Percentiles rank a stretch among this genome's conserved stretches.
Evolutionary conservation across 2,329 filamentous ascomycete species (phyloP).

Genomic region (Aspergillus versicolor): DNA sequence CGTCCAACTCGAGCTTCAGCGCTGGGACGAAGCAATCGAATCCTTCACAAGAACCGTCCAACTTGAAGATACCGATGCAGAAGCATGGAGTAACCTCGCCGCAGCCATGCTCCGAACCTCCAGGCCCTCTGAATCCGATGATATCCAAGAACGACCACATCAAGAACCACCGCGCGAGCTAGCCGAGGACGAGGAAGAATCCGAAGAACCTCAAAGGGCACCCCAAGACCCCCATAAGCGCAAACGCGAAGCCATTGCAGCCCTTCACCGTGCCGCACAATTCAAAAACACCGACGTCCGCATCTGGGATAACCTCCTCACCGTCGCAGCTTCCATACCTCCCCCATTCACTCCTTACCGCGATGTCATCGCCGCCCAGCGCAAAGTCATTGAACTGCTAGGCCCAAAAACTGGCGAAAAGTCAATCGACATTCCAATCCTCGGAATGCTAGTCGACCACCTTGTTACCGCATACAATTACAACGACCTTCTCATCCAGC

Average conservation of each 20-base stretch:
- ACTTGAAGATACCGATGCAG: slow-evolving; percentile 81
- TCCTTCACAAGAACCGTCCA: slow-evolving; percentile 82
- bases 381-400: slow-evolving; percentile 73
- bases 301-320: slow-evolving; percentile 96
- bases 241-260: slow-evolving; percentile 72
- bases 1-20: slow-evolving; percentile 73
- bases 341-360: slow-evolving; percentile 65
- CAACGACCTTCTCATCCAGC: slow-evolving; percentile 35
- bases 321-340: slow-evolving; percentile 73
- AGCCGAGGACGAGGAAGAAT: slow-evolving; percentile 27
- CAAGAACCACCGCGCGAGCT: slow-evolving; percentile 21
- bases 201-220: slow-evolving; percentile 16
- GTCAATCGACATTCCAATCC: slow-evolving; percentile 71
- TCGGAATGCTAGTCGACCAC: slow-evolving; percentile 71
- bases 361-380: slow-evolving; percentile 74
- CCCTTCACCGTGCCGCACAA: slow-evolving; percentile 81
- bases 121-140: slow-evolving; percentile 29
- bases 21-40: slow-evolving; percentile 76
- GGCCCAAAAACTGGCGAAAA: slow-evolving; percentile 67
- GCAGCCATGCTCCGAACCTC: slow-evolving; percentile 67
- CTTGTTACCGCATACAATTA: slow-evolving; percentile 54
- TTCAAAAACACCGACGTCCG: slow-evolving; percentile 83
- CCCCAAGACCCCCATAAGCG: slow-evolving; percentile 57
- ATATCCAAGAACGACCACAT: neutral
- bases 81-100: slow-evolving; percentile 93